A percentile compares a stretch with the other conserved stretches of the same genome.
Evolutionary conservation across 2,329 filamentous ascomycete genomes (phyloP).

Genomic region (Botrytis elliptica): DNA sequence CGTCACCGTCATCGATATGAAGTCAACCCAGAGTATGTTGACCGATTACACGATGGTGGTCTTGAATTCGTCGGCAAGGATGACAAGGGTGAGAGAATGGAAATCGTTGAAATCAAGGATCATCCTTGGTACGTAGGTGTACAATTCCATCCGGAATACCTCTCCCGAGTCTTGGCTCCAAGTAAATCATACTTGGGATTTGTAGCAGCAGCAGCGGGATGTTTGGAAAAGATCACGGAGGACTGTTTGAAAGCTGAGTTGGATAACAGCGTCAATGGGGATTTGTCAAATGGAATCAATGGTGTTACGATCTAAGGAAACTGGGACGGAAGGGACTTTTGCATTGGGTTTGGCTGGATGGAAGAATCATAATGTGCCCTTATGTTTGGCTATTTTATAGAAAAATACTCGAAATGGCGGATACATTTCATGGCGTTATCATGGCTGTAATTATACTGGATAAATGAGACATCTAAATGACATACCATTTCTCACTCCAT

Average conservation of each 20-base stretch:
- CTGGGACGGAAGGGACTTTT: neutral
- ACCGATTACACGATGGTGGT: slow-evolving; percentile 64
- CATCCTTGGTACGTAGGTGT: slow-evolving; percentile 85
- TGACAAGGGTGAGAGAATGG: slow-evolving; percentile 74
- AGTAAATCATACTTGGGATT: slow-evolving; percentile 80
- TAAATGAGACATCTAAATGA: neutral
- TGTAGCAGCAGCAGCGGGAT: slow-evolving; percentile 63
- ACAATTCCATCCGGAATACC: slow-evolving; percentile 87
- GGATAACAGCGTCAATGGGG: slow-evolving; percentile 12
- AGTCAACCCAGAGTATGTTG: slow-evolving; percentile 78
- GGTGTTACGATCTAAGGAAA: slow-evolving; percentile 20
- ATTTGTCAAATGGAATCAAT: slow-evolving; percentile 18
- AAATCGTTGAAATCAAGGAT: slow-evolving; percentile 77
- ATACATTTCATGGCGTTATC: slow-evolving; percentile 13
- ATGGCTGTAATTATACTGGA: slow-evolving; percentile 10
- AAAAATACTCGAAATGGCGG: neutral
- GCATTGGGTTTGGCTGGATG: slow-evolving; percentile 15
- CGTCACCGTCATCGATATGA: slow-evolving; percentile 89
- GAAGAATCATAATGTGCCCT: neutral
- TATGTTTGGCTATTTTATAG: slow-evolving; percentile 4
- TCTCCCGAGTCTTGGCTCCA: slow-evolving; percentile 70
- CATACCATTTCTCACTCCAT: neutral
- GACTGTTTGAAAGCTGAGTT: slow-evolving; percentile 20
- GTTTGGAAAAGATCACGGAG: slow-evolving; percentile 35
- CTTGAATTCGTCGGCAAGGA: slow-evolving; percentile 79